phyloP scores from a whole-genome alignment of 2,329 filamentous ascomycete genomes.

The Graphiopsis chlorocephala region DNA sequence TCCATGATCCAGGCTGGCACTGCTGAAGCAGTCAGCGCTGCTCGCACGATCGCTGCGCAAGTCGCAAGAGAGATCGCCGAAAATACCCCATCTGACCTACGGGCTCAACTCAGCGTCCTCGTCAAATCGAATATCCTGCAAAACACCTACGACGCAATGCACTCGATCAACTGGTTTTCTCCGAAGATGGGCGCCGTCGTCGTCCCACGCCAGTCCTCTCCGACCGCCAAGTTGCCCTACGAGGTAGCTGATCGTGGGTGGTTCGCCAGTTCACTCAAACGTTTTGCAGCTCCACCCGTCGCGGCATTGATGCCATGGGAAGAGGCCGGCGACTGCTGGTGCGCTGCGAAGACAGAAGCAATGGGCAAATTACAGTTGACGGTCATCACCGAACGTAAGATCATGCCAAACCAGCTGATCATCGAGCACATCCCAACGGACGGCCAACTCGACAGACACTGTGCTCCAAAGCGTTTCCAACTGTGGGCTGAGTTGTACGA shows the following conservation, averaged over 20 bases:
- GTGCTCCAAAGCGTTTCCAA: constrained; percentile 44
- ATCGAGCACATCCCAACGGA: constrained; percentile 46
- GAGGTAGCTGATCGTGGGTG: constrained; percentile 18
- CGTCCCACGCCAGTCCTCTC: constrained; percentile 60
- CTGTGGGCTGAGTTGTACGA: constrained; percentile 42
- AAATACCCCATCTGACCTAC: constrained; percentile 16
- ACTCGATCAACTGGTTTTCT: constrained; percentile 69
- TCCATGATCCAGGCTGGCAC: constrained; percentile 8
- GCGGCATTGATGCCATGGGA: constrained; percentile 67
- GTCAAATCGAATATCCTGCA: constrained; percentile 31
- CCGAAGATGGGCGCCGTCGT: constrained; percentile 63
- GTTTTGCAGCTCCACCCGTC: constrained; percentile 18
- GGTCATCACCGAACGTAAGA: constrained; percentile 44
- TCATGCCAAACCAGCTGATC: constrained; percentile 42
- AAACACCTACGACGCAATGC: constrained; percentile 30
- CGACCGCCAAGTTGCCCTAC: constrained; percentile 41
- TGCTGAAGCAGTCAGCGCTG: constrained; percentile 3
- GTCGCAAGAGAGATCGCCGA: constrained; percentile 16
- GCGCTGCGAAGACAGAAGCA: constrained; percentile 52
- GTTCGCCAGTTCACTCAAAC: constrained; percentile 6
- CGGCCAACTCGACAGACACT: constrained; percentile 39
- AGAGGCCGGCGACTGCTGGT: constrained; percentile 86
- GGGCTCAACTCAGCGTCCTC: constrained; percentile 25
- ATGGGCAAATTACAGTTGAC: constrained; percentile 62
- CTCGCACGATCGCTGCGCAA: constrained; percentile 1